phyloP scores from a whole-genome alignment of 2,329 filamentous ascomycete genomes.

The Zarea fungicola region DNA sequence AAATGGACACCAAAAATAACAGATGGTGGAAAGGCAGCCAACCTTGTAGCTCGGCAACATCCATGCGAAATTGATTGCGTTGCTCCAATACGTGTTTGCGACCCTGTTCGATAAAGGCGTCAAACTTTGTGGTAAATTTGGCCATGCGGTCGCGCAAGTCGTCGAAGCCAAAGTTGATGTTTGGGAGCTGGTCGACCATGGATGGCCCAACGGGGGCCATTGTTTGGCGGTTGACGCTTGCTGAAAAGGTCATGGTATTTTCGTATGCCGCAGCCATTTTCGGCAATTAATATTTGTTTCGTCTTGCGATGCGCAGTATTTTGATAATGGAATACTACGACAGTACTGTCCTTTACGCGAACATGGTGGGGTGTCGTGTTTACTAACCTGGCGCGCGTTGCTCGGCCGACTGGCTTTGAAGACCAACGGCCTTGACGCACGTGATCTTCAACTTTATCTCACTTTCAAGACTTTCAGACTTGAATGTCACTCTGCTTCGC shows the following conservation, averaged over 20 bases:
- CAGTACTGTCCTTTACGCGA: neutral
- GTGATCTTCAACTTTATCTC: slow-evolving; percentile 10
- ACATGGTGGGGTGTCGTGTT: slow-evolving; percentile 5
- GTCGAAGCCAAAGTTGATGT: slow-evolving; percentile 93
- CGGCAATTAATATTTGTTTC: neutral
- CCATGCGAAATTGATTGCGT: slow-evolving; percentile 89
- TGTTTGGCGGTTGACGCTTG: slow-evolving; percentile 54
- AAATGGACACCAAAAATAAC: neutral
- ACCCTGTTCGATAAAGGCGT: slow-evolving; percentile 88
- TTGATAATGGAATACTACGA: neutral
- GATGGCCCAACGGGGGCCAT: slow-evolving; percentile 56
- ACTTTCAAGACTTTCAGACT: neutral
- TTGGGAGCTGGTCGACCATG: slow-evolving; percentile 74
- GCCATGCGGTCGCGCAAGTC: slow-evolving; percentile 93
- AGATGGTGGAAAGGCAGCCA: slow-evolving; percentile 15
- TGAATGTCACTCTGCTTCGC: neutral
- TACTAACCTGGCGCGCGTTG: slow-evolving; percentile 23
- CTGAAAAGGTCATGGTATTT: slow-evolving; percentile 61
- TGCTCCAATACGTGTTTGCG: slow-evolving; percentile 87
- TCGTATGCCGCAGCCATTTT: slow-evolving; percentile 60
- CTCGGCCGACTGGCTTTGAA: slow-evolving; percentile 21
- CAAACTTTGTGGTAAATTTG: slow-evolving; percentile 84
- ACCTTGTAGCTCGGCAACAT: slow-evolving; percentile 87
- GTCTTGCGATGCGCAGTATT: neutral
- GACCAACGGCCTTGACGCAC: neutral